Evolutionary conservation across 2,329 filamentous ascomycete species (phyloP).

Genomic region (Lasiodiplodia sp.): DNA sequence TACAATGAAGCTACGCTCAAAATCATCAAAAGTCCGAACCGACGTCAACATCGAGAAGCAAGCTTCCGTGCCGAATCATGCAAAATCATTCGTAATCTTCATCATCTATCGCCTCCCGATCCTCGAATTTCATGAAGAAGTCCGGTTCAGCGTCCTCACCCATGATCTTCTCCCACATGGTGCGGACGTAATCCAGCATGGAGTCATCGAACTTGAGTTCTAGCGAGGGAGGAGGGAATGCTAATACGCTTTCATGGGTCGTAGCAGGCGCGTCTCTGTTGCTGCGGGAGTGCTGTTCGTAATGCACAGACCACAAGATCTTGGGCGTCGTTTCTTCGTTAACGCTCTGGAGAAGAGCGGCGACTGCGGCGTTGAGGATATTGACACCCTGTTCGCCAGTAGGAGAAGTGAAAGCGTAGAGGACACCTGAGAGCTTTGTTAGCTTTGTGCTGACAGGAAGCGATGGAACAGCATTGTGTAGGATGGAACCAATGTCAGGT

Average conservation of each 20-base stretch:
- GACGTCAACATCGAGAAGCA: not conserved
- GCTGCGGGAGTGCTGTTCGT: conserved; percentile 53
- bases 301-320: conserved; percentile 62
- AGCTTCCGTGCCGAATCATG: not conserved
- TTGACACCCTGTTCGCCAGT: conserved; percentile 43
- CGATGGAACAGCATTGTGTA: conserved; percentile 28
- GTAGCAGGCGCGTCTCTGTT: conserved; percentile 40
- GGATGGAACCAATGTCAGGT: conserved; percentile 70
- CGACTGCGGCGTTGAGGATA: conserved; percentile 52
- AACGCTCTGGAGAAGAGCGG: conserved; percentile 51
- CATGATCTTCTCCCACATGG: conserved; percentile 73
- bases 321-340: conserved; percentile 44
- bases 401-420: conserved; percentile 61
- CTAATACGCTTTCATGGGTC: conserved; percentile 54
- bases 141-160: conserved; percentile 60
- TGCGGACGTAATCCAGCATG: conserved; percentile 70
- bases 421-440: conserved; percentile 57
- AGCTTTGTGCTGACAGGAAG: conserved; percentile 33
- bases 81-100: conserved; percentile 24
- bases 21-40: not conserved
- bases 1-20: not conserved
- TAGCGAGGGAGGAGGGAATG: conserved; percentile 66
- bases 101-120: conserved; percentile 61
- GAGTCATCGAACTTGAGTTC: conserved; percentile 72
- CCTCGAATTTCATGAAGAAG: conserved; percentile 80